These are phyloP conservation scores for Dorcoceras hygrometricum DNA, from an alignment of 257 asterid species.

Conservation along the genomic window DNA sequence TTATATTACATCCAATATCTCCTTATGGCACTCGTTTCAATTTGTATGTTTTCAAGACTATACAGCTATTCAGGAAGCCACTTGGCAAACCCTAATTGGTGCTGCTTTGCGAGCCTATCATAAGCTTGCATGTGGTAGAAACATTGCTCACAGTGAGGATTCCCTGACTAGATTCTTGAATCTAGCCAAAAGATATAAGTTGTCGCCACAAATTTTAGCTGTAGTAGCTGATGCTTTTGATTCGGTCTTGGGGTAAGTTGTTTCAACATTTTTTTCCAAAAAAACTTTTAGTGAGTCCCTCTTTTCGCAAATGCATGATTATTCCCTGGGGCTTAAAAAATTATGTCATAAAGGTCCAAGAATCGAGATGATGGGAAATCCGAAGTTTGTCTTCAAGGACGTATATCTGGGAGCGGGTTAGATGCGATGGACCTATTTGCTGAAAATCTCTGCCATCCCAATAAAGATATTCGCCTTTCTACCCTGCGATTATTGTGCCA, in stretches of 20 bases:
- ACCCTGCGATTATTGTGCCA: constrained; percentile 82
- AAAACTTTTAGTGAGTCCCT: constrained; percentile 15
- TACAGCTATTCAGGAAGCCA: constrained; percentile 40
- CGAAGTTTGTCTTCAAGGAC: constrained; percentile 49
- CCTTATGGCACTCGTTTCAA: constrained; percentile 10
- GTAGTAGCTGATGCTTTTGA: constrained; percentile 78
- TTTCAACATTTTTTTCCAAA: constrained; percentile 8
- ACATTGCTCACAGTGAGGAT: constrained; percentile 36
- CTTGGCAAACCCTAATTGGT: constrained; percentile 74
- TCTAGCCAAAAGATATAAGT: constrained; percentile 63
- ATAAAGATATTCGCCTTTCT: constrained; percentile 65
- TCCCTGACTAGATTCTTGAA: constrained; percentile 45
- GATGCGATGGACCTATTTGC: constrained; percentile 53
- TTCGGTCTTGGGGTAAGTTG: constrained; percentile 52
- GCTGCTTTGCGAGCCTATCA: constrained; percentile 60
- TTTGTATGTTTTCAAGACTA: constrained; percentile 28
- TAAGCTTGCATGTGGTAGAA: constrained; percentile 41
- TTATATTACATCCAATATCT: constrained; percentile 15
- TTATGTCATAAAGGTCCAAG: constrained; percentile 43
- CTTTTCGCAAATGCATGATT: constrained; percentile 3
- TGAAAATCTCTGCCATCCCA: constrained; percentile 61
- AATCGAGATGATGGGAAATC: constrained; percentile 31
- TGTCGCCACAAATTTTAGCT: constrained; percentile 69
- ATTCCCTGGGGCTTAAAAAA: constrained; percentile 22
- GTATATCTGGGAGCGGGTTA: constrained; percentile 37